Conservation (phyloP, 2,329 filamentous ascomycete species). For the Fusarium fujikuroi region DNA sequence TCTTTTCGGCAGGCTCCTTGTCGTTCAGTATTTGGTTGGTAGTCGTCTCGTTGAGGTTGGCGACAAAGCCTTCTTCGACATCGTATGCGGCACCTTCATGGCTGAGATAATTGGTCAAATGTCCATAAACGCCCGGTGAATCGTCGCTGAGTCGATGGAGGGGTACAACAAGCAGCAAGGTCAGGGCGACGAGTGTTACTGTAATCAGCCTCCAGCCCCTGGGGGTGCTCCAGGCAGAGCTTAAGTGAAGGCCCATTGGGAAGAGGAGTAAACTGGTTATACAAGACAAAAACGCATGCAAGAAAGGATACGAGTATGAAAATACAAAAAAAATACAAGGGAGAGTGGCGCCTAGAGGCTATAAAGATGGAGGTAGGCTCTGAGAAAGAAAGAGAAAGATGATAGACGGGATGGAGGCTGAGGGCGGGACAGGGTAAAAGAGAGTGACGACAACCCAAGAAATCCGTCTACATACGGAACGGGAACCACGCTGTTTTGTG, state of each 20-base stretch:
- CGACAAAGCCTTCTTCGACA: constrained; percentile 28
- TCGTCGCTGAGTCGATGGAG: constrained; percentile 47
- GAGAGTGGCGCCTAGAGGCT: constrained; percentile 11
- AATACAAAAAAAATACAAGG: constrained; percentile 2
- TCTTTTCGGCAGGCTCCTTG: constrained; percentile 11
- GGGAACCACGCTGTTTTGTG: constrained; percentile 29
- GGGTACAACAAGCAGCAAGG: constrained; percentile 46
- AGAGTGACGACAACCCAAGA: constrained; percentile 28
- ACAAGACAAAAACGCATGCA: constrained; percentile 12
- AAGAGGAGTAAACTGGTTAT: neutral
- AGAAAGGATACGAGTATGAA: neutral
- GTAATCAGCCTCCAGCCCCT: constrained; percentile 45
- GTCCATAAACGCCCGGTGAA: constrained; percentile 45
- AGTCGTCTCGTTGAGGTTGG: constrained; percentile 50
- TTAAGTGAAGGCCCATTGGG: constrained; percentile 40
- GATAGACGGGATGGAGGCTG: neutral
- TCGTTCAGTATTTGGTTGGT: constrained; percentile 26
- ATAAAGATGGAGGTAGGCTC: constrained; percentile 1
- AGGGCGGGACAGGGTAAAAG: constrained; percentile 17
- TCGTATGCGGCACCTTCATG: constrained; percentile 52
- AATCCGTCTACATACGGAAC: constrained; percentile 17
- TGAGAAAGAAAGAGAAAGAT: neutral
- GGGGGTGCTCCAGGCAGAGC: constrained; percentile 43
- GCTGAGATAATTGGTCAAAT: constrained; percentile 46
- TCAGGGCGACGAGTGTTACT: constrained; percentile 43